Conservation (phyloP, 371 early-diverging fungal species). For the Capillidium rhysosporum region DNA sequence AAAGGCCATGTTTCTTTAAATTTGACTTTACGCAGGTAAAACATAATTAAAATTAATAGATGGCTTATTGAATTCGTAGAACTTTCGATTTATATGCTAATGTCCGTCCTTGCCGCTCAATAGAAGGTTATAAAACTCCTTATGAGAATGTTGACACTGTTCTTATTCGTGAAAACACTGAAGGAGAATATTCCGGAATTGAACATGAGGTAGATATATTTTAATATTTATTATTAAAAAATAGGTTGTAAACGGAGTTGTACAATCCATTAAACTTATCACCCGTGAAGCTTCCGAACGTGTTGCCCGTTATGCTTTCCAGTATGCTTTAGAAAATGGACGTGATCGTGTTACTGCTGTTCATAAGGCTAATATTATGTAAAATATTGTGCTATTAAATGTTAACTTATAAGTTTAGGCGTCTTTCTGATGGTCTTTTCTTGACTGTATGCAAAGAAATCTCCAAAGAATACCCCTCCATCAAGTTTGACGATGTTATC, state of each 20-base stretch:
- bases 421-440: conserved; percentile 93
- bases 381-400: background rate
- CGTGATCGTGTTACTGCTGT: conserved; percentile 85
- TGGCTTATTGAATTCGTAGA: conserved; percentile 11
- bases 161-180: conserved; percentile 97
- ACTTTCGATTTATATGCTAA: conserved; percentile 97
- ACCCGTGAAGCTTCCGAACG: conserved; percentile 88
- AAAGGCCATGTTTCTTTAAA: conserved; percentile 97
- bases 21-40: conserved; percentile 73
- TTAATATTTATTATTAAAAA: background rate
- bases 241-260: conserved; percentile 85
- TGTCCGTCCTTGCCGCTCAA: conserved; percentile 90
- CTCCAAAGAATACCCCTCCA: conserved; percentile 76
- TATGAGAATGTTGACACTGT: conserved; percentile 94
- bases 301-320: conserved; percentile 86
- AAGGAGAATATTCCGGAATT: conserved; percentile 97
- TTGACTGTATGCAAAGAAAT: conserved; percentile 81
- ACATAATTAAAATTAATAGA: background rate
- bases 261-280: conserved; percentile 96
- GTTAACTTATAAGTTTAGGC: conserved; percentile 20
- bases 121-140: conserved; percentile 86
- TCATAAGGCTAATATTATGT: conserved; percentile 93
- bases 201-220: conserved; percentile 59
- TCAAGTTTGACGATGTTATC: conserved; percentile 76
- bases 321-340: conserved; percentile 74